These are phyloP conservation scores for Boletus nobilissimus DNA, from an alignment of 1,284 basidiomycete species.

Conservation along the genomic window DNA sequence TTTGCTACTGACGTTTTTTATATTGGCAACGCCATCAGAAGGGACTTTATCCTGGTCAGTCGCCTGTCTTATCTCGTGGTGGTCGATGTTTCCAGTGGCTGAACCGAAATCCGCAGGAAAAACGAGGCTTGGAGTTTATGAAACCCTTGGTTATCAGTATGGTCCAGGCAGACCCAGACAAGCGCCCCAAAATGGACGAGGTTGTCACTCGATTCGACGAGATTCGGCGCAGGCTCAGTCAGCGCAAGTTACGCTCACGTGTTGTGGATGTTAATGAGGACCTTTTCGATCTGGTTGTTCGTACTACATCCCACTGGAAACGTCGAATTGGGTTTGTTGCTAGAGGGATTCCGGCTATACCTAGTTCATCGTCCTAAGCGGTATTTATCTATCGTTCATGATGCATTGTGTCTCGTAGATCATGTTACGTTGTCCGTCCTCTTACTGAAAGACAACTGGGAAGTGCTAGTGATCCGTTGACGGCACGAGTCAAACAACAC, in stretches of 20 bases:
- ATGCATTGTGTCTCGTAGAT: background rate
- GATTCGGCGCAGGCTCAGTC: conserved; percentile 37
- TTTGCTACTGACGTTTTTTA: conserved; percentile 49
- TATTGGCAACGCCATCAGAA: conserved; percentile 37
- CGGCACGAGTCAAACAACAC: too few species aligned
- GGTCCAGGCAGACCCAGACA: conserved; percentile 45
- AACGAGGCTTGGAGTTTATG: conserved; percentile 48
- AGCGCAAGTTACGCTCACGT: conserved; percentile 42
- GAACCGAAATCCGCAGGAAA: conserved; percentile 7
- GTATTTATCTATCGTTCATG: background rate
- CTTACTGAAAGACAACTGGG: background rate
- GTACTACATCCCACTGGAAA: conserved; percentile 28
- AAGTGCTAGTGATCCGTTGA: too few species aligned
- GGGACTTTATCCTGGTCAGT: conserved; percentile 35
- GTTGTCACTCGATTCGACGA: conserved; percentile 45
- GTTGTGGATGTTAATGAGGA: conserved; percentile 21
- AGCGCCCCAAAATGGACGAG: conserved; percentile 49
- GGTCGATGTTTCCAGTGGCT: background rate
- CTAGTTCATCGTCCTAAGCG: conserved; percentile 7
- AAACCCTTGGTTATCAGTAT: conserved; percentile 45
- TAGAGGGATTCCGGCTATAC: conserved; percentile 18
- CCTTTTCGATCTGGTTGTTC: conserved; percentile 7
- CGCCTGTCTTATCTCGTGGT: background rate
- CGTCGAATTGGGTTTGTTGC: conserved; percentile 33
- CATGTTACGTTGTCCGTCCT: background rate